Percentiles rank a stretch among this genome's conserved stretches.
phyloP scores from a whole-genome alignment of 2,329 filamentous ascomycete species.

The Aspergillus persii region DNA sequence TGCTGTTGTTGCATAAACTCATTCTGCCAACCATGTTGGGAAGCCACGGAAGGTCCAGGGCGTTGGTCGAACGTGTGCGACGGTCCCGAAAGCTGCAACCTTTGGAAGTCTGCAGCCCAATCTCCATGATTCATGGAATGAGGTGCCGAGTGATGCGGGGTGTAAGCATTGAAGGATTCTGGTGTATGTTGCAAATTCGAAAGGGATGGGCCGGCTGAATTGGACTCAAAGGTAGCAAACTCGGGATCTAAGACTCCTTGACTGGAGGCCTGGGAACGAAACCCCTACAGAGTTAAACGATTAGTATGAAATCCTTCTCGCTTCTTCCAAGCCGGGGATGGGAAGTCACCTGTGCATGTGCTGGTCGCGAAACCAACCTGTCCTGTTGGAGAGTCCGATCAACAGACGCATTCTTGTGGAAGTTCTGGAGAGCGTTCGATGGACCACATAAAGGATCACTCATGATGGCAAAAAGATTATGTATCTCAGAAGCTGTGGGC shows the following conservation, averaged over 20 bases:
- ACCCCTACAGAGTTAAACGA: constrained; percentile 50
- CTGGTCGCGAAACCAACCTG: constrained; percentile 56
- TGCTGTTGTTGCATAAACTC: constrained; percentile 53
- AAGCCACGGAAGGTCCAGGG: constrained; percentile 40
- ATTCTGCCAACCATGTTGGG: constrained; percentile 56
- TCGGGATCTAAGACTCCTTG: constrained; percentile 61
- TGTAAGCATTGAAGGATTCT: constrained; percentile 23
- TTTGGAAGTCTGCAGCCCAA: constrained; percentile 50
- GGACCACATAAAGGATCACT: constrained; percentile 69
- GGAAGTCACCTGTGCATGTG: constrained; percentile 53
- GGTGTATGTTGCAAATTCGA: constrained; percentile 39
- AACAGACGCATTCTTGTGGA: constrained; percentile 66
- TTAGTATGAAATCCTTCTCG: not conserved
- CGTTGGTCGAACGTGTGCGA: constrained; percentile 47
- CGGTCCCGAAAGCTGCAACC: constrained; percentile 40
- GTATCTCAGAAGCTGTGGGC: not conserved
- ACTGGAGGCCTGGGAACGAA: constrained; percentile 58
- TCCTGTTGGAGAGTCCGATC: constrained; percentile 74
- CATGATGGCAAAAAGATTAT: constrained; percentile 47
- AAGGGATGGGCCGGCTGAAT: constrained; percentile 29
- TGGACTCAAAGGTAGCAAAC: constrained; percentile 65
- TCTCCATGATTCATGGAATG: constrained; percentile 24
- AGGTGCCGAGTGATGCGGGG: constrained; percentile 23
- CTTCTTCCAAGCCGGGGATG: not conserved
- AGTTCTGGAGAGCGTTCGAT: constrained; percentile 70